Conservation (phyloP, 371 early-diverging fungal genomes). For the Circinella umbellata region DNA sequence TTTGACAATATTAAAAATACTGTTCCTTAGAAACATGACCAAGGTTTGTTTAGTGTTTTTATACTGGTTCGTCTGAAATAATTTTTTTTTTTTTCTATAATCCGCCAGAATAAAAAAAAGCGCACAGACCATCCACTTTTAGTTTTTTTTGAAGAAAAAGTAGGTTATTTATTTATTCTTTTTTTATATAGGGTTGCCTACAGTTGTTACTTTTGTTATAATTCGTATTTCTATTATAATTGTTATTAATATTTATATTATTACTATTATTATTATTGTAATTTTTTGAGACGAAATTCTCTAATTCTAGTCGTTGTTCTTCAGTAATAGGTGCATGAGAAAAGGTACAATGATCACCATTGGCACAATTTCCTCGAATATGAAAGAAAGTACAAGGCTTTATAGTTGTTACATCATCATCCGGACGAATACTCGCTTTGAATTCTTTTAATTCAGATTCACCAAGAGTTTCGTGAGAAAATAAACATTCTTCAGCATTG, state of each 20-base stretch:
- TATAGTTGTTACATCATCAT: not conserved
- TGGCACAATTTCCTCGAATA: constrained; percentile 28
- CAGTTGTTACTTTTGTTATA: too few species aligned
- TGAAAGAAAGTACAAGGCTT: constrained; percentile 43
- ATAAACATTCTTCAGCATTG: constrained; percentile 35
- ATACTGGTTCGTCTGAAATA: not conserved
- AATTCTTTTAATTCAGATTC: not conserved
- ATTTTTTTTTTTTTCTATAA: not conserved
- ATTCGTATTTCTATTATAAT: too few species aligned
- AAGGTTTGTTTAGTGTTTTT: too few species aligned
- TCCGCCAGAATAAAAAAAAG: too few species aligned
- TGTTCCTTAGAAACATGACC: constrained; percentile 3
- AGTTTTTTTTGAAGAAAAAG: too few species aligned
- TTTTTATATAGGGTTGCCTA: too few species aligned
- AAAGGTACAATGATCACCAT: constrained; percentile 29
- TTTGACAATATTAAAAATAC: too few species aligned
- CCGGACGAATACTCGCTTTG: not conserved
- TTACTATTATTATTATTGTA: not conserved
- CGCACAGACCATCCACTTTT: too few species aligned
- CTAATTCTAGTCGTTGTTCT: not conserved
- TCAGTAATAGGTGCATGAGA: constrained; percentile 29
- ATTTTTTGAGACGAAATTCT: not conserved
- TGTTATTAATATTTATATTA: too few species aligned
- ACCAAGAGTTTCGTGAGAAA: constrained; percentile 25
- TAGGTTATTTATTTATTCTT: too few species aligned